Evolutionary conservation across 2,329 filamentous ascomycete genomes (phyloP).

Genomic region (Colletotrichum echinochloae): DNA sequence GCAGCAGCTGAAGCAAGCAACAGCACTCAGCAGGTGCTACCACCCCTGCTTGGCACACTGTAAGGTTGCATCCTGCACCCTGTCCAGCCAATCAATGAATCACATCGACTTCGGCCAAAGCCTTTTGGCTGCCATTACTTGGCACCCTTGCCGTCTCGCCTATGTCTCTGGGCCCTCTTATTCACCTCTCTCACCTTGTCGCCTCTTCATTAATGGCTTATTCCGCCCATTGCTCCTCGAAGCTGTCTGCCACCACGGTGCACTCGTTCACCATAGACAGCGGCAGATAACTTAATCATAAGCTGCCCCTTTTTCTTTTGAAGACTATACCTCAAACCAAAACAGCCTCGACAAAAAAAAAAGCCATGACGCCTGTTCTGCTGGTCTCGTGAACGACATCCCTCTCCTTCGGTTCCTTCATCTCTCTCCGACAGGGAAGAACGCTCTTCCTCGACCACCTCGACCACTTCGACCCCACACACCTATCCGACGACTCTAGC

Average conservation of each 20-base stretch:
- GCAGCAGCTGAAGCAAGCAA: constrained; percentile 27
- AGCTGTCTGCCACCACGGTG: background rate
- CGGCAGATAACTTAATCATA: background rate
- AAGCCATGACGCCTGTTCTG: constrained; percentile 4
- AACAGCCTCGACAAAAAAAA: background rate
- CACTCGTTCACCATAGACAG: constrained; percentile 7
- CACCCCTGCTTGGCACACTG: constrained; percentile 19
- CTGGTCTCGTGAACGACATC: constrained; percentile 19
- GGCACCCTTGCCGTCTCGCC: constrained; percentile 5
- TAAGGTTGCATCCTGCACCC: constrained; percentile 16
- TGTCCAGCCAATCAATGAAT: constrained; percentile 34
- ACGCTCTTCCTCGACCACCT: background rate
- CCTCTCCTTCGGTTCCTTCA: constrained; percentile 1
- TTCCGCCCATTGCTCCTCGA: background rate
- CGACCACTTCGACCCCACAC: background rate
- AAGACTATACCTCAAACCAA: background rate
- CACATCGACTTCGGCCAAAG: constrained; percentile 14
- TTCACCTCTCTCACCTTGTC: background rate
- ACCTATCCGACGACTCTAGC: background rate
- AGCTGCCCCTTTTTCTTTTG: background rate
- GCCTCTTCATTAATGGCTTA: background rate
- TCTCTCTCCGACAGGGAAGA: background rate
- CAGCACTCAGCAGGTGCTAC: constrained; percentile 9
- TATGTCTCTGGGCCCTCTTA: background rate
- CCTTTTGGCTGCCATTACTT: constrained; percentile 22